Evolutionary conservation across 441 rosid species (phyloP), one percentile per base, ranked within the genome.

Genomic region (Viola pubescens): DNA sequence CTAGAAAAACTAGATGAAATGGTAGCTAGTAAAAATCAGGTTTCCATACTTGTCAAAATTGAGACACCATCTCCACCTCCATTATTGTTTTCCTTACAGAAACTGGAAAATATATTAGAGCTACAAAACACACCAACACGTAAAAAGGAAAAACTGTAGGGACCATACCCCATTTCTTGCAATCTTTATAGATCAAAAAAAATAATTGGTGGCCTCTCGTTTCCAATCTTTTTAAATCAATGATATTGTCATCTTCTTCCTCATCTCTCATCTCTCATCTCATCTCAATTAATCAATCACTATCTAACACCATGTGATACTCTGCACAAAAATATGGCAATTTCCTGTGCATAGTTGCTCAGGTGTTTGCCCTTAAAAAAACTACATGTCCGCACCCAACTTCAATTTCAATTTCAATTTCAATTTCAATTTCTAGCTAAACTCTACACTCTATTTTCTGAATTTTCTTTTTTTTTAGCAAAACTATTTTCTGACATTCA

Each of bases 161-260:
- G 58, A 60, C 58, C 75, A 64, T 71, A 62, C 74, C 63, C 65
- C 64, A 59, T 46, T 9, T 49, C 41, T 51, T 50, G 37, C 60
- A 7, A 7, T 4, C 19, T 11, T 37, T 4, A 3, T 40, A 51
- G 37, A 12, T 53, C 52, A 49, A 49, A n/a, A 9, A 57, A 7
- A 55, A 34, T 9, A 42, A 45, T 16, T 26, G 34, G 3, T 68
- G 54, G 37, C 48, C 44, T 54, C 13, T 26, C 34, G 3, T 26
- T 26, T 26, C 34, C 34, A 26, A 26, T 26, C 34, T 26, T 26
- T 2, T 26, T 26, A 26, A 26, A 26, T 26, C 34, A 26, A 26
- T 26, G 34, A 26, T 2, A 26, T 26, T 26, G 34, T 26, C 34
- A 26, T 26, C 34, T 26, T 26, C 34, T 26, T 8, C 12, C 58